Conservation (phyloP, 768 basidiomycete genomes). For the Lactifluus rugatus region DNA sequence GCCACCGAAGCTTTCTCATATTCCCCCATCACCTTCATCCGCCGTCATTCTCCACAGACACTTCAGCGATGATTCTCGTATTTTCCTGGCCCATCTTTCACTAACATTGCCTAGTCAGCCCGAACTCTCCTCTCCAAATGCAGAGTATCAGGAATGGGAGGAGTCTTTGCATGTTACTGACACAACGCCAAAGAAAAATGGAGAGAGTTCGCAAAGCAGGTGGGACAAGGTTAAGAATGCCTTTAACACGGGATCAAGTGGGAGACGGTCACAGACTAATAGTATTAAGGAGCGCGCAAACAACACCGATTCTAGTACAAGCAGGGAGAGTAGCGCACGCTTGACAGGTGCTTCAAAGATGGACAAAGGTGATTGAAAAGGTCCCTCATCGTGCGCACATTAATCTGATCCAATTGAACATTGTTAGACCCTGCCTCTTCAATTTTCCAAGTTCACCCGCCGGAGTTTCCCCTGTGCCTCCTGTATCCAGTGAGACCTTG, state of each 20-base stretch:
- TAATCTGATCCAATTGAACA: background rate
- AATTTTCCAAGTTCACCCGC: conserved; percentile 42
- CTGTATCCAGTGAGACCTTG: no score
- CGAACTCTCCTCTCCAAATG: conserved; percentile 45
- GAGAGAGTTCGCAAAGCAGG: conserved; percentile 44
- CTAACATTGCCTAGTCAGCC: conserved; percentile 50
- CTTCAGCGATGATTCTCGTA: conserved; percentile 43
- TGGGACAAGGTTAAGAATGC: conserved; percentile 71
- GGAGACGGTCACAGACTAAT: conserved; percentile 72
- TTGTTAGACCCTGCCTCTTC: conserved; percentile 9
- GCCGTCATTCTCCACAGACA: conserved; percentile 34
- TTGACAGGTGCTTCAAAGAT: conserved; percentile 12
- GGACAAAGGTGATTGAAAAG: conserved; percentile 14
- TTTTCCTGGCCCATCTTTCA: conserved; percentile 51
- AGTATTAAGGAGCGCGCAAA: conserved; percentile 61
- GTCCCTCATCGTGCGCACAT: background rate
- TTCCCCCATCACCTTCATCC: conserved; percentile 43
- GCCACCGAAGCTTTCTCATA: conserved; percentile 30
- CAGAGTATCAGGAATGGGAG: conserved; percentile 25
- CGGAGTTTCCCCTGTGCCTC: conserved; percentile 56
- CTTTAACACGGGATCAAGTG: conserved; percentile 56
- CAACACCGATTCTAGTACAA: conserved; percentile 39
- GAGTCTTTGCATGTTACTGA: conserved; percentile 23
- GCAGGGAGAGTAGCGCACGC: conserved; percentile 23
- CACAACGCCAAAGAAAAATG: conserved; percentile 42